phyloP scores from a whole-genome alignment of 768 basidiomycete species.

The Clavulina sp. region DNA sequence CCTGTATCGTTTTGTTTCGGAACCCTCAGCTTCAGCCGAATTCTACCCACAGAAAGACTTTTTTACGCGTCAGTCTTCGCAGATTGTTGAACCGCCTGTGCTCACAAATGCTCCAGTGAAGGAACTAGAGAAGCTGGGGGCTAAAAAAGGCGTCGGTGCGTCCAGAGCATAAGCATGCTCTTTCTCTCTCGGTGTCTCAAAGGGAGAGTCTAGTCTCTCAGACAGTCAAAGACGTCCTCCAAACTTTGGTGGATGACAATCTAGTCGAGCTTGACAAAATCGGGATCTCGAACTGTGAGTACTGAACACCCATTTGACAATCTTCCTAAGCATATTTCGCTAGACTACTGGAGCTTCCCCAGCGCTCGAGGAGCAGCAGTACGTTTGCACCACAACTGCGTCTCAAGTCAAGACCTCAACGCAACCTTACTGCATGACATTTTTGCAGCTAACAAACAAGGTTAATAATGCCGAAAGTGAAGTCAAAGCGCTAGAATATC shows the following conservation, averaged over 20 bases:
- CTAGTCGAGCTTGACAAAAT: conserved; percentile 83
- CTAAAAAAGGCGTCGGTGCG: conserved; percentile 82
- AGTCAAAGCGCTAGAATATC: conserved; percentile 25
- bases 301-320: conserved; percentile 15
- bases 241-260: conserved; percentile 72
- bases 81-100: background rate
- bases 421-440: conserved; percentile 8
- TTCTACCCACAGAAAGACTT: conserved; percentile 50
- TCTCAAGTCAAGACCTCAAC: background rate
- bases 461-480: conserved; percentile 33
- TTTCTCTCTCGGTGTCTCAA: background rate
- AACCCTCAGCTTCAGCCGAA: conserved; percentile 3
- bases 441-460: conserved; percentile 36
- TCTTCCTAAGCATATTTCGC: background rate
- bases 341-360: conserved; percentile 94
- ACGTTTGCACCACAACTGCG: background rate
- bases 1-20: background rate
- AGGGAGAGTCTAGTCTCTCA: conserved; percentile 45
- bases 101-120: conserved; percentile 29
- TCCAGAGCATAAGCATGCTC: background rate
- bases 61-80: conserved; percentile 32
- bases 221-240: conserved; percentile 80
- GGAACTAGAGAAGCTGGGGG: conserved; percentile 77
- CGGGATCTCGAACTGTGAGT: conserved; percentile 81
- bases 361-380: conserved; percentile 73